These are phyloP conservation scores for Spizellomyces sp. DNA, from an alignment of 192 early-diverging fungal species.

Conservation along the genomic window DNA sequence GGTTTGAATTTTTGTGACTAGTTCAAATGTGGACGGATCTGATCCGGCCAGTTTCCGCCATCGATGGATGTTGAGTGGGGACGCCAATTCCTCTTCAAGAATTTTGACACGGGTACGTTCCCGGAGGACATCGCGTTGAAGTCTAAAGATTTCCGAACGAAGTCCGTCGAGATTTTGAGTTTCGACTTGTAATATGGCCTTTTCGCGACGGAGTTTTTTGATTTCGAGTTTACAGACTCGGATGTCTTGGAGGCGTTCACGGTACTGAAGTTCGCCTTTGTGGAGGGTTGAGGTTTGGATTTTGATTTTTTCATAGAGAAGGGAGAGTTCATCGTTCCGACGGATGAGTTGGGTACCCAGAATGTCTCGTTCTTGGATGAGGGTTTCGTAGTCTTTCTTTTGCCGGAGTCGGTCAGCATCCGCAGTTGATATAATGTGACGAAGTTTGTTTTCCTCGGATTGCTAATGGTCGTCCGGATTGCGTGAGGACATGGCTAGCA, in stretches of 20 bases:
- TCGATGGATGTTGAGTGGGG: slow-evolving; percentile 66
- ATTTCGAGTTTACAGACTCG: slow-evolving; percentile 65
- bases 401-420: slow-evolving; percentile 54
- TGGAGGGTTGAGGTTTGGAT: slow-evolving; percentile 64
- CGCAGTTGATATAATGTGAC: slow-evolving; percentile 57
- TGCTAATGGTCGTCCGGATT: slow-evolving; percentile 19
- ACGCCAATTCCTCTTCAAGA: slow-evolving; percentile 67
- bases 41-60: slow-evolving; percentile 62
- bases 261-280: slow-evolving; percentile 66
- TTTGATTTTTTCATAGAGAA: slow-evolving; percentile 66
- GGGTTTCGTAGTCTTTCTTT: slow-evolving; percentile 61
- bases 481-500: neutral
- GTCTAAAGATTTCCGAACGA: slow-evolving; percentile 54
- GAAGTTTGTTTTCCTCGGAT: slow-evolving; percentile 59
- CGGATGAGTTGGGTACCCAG: slow-evolving; percentile 62
- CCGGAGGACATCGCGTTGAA: slow-evolving; percentile 60
- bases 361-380: slow-evolving; percentile 64
- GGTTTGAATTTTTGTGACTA: slow-evolving; percentile 65
- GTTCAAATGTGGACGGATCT: slow-evolving; percentile 62
- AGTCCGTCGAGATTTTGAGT: slow-evolving; percentile 60
- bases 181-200: slow-evolving; percentile 60
- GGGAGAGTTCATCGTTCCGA: slow-evolving; percentile 60
- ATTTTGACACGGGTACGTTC: slow-evolving; percentile 63
- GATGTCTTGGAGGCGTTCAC: slow-evolving; percentile 64
- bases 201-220: slow-evolving; percentile 59